Evolutionary conservation across 495 filamentous ascomycete genomes (phyloP), one percentile per base, ranked within the genome.

Genomic region (Daldinia concentrica): DNA sequence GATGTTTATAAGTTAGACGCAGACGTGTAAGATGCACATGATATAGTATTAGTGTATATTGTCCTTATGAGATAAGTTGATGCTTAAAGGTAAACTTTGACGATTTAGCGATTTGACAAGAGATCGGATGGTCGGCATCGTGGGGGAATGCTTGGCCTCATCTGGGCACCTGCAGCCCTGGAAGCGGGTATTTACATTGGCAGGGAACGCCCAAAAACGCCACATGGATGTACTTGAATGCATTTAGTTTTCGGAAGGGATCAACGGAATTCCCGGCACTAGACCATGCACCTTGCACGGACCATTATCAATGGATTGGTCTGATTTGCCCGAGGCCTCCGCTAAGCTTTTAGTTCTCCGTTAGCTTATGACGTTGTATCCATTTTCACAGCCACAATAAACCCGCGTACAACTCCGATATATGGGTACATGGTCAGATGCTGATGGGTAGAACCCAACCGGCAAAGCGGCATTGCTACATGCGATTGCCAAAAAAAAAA

Each of bases 381-480:
- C 69, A 22, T 55, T 12, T 36, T 36, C 58, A 67, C 66, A 70
- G 67, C 71, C 71, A 70, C 71, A 59, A 4, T 8, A 26, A 26
- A 41, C 27, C 36, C 41, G 22, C 22, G 8, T 36, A 29, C 12
- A 30, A 54, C 12, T 24, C 26, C 9, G n/a, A 58, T 58, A 39
- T 22, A 36, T 36, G 52, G 52, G 29, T 32, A 29, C 51, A 34
- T 34, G 9, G 30, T 36, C 30, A 37, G 29, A 57, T 36, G 54
- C 30, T 36, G 54, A 57, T 37, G 30, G 26, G 24, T 4, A 52
- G 43, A 70, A 58, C 56, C 56, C 62, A 50, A 45, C 68, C 68
- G 68, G 68, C 55, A 71, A 71, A 71, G 48, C 68, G 68, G 68
- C 68, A 70, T 45, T 57, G 17, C 9, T 36, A 30, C 30, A 57